phyloP scores from a whole-genome alignment of 225 moss, liverwort and hornwort genomes.

The Thuidium tamariscinum region DNA sequence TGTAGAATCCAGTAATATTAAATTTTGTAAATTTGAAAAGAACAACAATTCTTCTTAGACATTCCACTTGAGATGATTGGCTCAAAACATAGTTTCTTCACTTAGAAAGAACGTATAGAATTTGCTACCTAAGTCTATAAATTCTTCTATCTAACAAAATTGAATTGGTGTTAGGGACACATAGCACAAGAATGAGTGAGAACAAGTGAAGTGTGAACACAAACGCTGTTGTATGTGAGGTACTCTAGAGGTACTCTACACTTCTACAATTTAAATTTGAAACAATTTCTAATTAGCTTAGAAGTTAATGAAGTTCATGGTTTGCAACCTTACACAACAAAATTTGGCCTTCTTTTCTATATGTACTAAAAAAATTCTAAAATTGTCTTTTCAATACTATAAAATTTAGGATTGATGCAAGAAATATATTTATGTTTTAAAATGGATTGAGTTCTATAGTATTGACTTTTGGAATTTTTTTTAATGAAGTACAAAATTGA shows the following conservation, averaged over 20 bases:
- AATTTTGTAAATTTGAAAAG: background rate
- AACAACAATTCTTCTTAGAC: background rate
- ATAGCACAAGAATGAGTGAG: background rate
- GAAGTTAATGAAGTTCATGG: background rate
- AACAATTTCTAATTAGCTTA: background rate
- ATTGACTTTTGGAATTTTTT: too few relatives aligned
- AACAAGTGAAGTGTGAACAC: background rate
- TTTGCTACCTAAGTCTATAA: background rate
- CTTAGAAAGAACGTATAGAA: too few relatives aligned
- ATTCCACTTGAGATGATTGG: background rate
- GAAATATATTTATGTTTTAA: too few relatives aligned
- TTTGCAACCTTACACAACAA: fast-evolving
- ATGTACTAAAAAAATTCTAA: too few relatives aligned
- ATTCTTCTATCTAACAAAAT: background rate
- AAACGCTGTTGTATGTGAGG: fast-evolving
- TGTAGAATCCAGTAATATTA: too few relatives aligned
- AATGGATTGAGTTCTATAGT: too few relatives aligned
- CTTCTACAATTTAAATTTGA: too few relatives aligned
- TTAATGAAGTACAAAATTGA: too few relatives aligned
- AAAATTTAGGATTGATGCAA: too few relatives aligned
- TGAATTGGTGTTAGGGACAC: background rate
- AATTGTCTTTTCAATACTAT: too few relatives aligned
- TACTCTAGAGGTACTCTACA: background rate
- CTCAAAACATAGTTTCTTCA: background rate
- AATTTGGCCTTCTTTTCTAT: background rate